A percentile compares a stretch with the other conserved stretches of the same genome.
phyloP scores from a whole-genome alignment of 2,329 filamentous ascomycete genomes.

The Aspergillus sp. region DNA sequence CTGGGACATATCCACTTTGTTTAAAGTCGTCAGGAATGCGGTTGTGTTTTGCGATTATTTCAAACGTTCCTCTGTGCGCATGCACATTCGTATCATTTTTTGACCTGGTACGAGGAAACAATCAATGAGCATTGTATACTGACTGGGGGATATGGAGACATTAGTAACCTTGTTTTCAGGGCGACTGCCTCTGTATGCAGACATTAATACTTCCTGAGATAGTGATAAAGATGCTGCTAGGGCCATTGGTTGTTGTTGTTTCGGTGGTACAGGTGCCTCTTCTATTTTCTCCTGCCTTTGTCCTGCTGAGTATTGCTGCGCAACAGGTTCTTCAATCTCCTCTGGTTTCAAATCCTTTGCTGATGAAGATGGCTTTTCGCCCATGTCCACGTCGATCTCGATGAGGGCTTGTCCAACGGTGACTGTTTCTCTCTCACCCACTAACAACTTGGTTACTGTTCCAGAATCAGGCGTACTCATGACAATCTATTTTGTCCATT shows the following conservation, averaged over 20 bases:
- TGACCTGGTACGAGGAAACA: constrained; percentile 54
- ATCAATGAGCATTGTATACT: no score
- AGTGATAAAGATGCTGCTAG: neutral
- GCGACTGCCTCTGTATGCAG: constrained; percentile 52
- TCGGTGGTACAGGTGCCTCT: neutral
- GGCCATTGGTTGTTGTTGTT: neutral
- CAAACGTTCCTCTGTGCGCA: constrained; percentile 86
- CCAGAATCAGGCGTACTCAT: constrained; percentile 88
- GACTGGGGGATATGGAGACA: no score
- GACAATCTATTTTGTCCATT: constrained; percentile 94
- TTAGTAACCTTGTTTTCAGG: constrained; percentile 66
- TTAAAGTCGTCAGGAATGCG: constrained; percentile 90
- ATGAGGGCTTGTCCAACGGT: constrained; percentile 81
- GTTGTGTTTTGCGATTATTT: constrained; percentile 97
- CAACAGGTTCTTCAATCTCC: neutral
- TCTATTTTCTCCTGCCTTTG: neutral
- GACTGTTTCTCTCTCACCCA: constrained; percentile 85
- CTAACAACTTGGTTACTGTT: constrained; percentile 79
- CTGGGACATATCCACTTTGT: constrained; percentile 94
- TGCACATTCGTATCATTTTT: constrained; percentile 98
- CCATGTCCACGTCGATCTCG: constrained; percentile 47
- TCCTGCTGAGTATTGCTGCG: no score
- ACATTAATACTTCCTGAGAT: neutral
- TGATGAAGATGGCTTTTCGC: neutral
- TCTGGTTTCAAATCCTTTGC: neutral